A percentile compares a stretch with the other conserved stretches of the same genome.
Conservation (phyloP, 495 filamentous ascomycete genomes). For the Beverwykella pulmonaria region DNA sequence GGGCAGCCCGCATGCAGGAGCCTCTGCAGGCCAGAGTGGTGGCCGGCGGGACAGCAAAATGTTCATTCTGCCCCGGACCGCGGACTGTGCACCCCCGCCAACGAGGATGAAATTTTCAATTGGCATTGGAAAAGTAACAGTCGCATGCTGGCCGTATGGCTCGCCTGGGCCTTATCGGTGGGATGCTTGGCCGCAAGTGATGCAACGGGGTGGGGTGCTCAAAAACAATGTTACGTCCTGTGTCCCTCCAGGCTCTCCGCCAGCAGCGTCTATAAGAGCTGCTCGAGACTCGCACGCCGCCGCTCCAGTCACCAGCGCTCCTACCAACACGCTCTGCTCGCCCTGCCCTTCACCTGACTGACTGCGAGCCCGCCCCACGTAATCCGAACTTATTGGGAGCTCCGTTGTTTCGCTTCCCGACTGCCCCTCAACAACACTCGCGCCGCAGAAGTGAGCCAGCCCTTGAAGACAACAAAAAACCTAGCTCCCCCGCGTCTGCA, state of each 20-base stretch:
- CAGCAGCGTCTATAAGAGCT: background rate
- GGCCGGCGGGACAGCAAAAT: background rate
- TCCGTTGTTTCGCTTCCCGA: slow-evolving; percentile 24
- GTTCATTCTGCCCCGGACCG: background rate
- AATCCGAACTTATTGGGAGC: slow-evolving; percentile 9
- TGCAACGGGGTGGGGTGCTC: slow-evolving; percentile 6
- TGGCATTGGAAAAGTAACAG: slow-evolving; percentile 4
- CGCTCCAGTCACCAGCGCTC: background rate
- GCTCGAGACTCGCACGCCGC: background rate
- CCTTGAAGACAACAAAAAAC: background rate
- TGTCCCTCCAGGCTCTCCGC: background rate
- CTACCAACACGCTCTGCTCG: background rate
- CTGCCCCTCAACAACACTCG: slow-evolving; percentile 17
- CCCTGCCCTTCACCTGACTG: background rate
- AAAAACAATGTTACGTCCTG: slow-evolving; percentile 3
- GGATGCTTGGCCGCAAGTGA: slow-evolving; percentile 2
- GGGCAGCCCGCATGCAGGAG: background rate
- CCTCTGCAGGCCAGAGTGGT: background rate
- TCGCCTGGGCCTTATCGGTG: slow-evolving; percentile 13
- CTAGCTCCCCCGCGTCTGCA: slow-evolving; percentile 2
- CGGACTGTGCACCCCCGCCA: slow-evolving; percentile 5
- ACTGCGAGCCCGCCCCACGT: slow-evolving; percentile 23
- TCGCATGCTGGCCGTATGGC: background rate
- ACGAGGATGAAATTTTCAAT: slow-evolving; percentile 24
- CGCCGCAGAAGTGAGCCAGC: background rate